A percentile compares a stretch with the other conserved stretches of the same genome.
Conservation (phyloP, 2,329 filamentous ascomycete species). For the Fusarium coffeatum region DNA sequence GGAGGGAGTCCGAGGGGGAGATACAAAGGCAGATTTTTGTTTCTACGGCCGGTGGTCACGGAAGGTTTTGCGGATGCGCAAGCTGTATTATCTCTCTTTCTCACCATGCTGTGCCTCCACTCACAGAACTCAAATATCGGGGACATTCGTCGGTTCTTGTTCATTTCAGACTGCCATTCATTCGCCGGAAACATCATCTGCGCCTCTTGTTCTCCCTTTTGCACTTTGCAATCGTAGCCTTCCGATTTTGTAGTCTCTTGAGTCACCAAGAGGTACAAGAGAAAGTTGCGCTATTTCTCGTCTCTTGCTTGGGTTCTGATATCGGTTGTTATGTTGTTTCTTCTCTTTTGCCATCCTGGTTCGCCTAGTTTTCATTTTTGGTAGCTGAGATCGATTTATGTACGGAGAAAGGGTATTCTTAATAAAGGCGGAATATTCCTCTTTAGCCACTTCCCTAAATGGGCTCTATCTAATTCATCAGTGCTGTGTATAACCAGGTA, state of each 20-base stretch:
- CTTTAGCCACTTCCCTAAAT: constrained; percentile 9
- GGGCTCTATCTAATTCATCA: not conserved
- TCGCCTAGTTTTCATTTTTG: constrained; percentile 27
- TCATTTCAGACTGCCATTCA: constrained; percentile 4
- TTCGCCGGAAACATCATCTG: constrained; percentile 12
- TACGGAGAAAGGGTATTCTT: constrained; percentile 46
- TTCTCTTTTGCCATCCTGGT: constrained; percentile 39
- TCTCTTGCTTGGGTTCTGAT: constrained; percentile 37
- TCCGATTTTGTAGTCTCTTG: constrained; percentile 5
- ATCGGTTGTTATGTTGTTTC: constrained; percentile 29
- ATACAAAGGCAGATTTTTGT: constrained; percentile 32
- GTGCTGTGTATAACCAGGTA: not conserved
- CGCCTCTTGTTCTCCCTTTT: constrained; percentile 7
- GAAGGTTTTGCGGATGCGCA: constrained; percentile 37
- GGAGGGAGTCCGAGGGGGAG: constrained; percentile 22
- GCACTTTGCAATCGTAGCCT: constrained; percentile 16
- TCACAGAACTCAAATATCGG: constrained; percentile 13
- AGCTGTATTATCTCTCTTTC: constrained; percentile 40
- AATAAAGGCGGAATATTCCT: constrained; percentile 48
- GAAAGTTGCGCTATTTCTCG: constrained; percentile 3
- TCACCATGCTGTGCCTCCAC: constrained; percentile 5
- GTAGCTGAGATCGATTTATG: constrained; percentile 32
- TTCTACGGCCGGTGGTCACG: constrained; percentile 25
- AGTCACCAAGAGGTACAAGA: constrained; percentile 1
- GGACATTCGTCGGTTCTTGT: constrained; percentile 26